These are phyloP conservation scores for Mycena polygramma DNA, from an alignment of 768 basidiomycete species.

Conservation along the genomic window DNA sequence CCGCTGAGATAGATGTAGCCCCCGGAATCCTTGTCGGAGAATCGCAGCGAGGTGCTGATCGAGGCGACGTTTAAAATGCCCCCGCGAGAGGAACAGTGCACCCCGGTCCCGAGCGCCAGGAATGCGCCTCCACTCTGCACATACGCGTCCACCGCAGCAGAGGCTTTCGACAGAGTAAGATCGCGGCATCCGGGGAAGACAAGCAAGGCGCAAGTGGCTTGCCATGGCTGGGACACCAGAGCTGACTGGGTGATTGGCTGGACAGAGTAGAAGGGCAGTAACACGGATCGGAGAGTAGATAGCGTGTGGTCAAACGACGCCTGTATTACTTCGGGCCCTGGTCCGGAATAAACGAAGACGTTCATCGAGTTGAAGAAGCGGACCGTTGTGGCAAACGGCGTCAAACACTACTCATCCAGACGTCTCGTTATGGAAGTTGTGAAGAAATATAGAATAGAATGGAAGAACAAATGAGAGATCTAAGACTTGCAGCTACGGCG, in stretches of 20 bases:
- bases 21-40: slow-evolving; percentile 51
- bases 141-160: slow-evolving; percentile 66
- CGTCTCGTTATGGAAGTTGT: slow-evolving; percentile 16
- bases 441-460: neutral
- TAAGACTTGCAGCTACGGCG: slow-evolving; percentile 14
- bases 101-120: slow-evolving; percentile 73
- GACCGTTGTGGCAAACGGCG: neutral
- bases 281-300: slow-evolving; percentile 63
- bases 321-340: slow-evolving; percentile 61
- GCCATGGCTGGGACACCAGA: slow-evolving; percentile 83
- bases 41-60: slow-evolving; percentile 47
- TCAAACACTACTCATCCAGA: slow-evolving; percentile 28
- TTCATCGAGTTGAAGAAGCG: slow-evolving; percentile 64
- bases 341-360: slow-evolving; percentile 80
- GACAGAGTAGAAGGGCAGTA: slow-evolving; percentile 84
- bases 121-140: slow-evolving; percentile 79
- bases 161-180: slow-evolving; percentile 54
- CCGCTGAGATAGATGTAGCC: slow-evolving; percentile 46
- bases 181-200: slow-evolving; percentile 78
- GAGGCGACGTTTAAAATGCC: slow-evolving; percentile 56
- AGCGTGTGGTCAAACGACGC: slow-evolving; percentile 59
- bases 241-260: slow-evolving; percentile 71
- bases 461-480: neutral
- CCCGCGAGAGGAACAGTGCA: slow-evolving; percentile 56
- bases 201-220: slow-evolving; percentile 78